Evolutionary conservation across 768 basidiomycete species (phyloP), one percentile per base, ranked within the genome.

Genomic region (Collybiopsis luxurians): DNA sequence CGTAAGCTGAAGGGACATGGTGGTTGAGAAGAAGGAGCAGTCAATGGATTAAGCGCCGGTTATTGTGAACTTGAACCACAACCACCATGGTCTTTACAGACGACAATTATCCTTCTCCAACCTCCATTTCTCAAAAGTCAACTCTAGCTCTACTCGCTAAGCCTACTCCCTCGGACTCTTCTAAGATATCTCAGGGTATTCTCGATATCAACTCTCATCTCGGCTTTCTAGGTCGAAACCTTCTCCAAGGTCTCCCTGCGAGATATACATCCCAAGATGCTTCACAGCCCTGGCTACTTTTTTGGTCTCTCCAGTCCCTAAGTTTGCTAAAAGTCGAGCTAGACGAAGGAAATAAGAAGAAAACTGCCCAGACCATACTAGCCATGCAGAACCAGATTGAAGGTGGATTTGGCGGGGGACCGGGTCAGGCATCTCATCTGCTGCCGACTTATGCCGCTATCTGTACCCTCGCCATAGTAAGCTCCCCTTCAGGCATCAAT

Each of bases 321-420:
- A 87, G 89, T 63, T 67, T 85, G 2, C 67, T 96, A 43, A 91
- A 93, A 49, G 86, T 92, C 6, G 86, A 75, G 1, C 64, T 96
- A 49, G 94, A 95, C 75, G 85, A 86, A 1, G 79, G 73, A 19
- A 93, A 83, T 64, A 90, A 86, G 68, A 84, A 91, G 61, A 95
- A 95, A 52, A 84, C 85, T 10, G 86, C 95, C 60, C 79, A 90
- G 40, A 97, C 90, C 56, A 77, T 98, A 21, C 70, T 94, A 66
- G 72, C 82, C 1, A 90, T 87, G 75, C 92, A 97, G 68, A 90
- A 94, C 68, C 85, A 43, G 30, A 12, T 88, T 0, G 78, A 83
- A 9, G 96, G 96, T 0, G 96, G 95, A 1, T 98, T 98, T 67
- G 85, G 86, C 6, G 97, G 97, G 21, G 96, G 96, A 0, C 89